Percentiles rank a stretch among this genome's conserved stretches.
Evolutionary conservation across 1,139 yeast species (phyloP).

Genomic region (Candida pseudoviswanathii): DNA sequence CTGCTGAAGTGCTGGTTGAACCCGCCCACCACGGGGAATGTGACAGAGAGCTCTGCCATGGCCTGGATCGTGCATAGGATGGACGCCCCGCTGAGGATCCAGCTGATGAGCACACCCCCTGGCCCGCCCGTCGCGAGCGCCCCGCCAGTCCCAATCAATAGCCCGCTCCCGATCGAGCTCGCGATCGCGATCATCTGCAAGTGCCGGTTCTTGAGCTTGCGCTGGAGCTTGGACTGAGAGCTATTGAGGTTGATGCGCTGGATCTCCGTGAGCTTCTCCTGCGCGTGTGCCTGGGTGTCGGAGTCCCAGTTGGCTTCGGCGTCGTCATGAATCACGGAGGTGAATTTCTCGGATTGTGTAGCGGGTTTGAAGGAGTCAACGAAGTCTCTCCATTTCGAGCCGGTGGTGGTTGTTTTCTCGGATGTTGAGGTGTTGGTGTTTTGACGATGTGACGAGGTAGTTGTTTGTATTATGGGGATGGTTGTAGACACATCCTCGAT

Average conservation of each 20-base stretch:
- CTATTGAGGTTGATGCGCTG: slow-evolving; percentile 39
- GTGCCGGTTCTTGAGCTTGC: slow-evolving; percentile 37
- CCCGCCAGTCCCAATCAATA: slow-evolving; percentile 33
- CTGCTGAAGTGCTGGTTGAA: slow-evolving; percentile 43
- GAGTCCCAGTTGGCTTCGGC: background rate
- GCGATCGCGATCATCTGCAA: slow-evolving; percentile 77
- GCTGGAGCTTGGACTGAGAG: slow-evolving; percentile 40
- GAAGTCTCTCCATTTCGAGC: slow-evolving; percentile 37
- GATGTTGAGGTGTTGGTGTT: background rate
- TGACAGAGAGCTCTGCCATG: slow-evolving; percentile 41
- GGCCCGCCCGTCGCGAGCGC: slow-evolving; percentile 63
- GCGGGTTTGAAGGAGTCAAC: slow-evolving; percentile 42
- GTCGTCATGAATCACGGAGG: slow-evolving; percentile 6
- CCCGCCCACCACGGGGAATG: slow-evolving; percentile 45
- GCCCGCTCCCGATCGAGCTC: slow-evolving; percentile 70
- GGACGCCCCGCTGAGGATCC: slow-evolving; percentile 29
- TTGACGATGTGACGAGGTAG: background rate
- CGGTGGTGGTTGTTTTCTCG: slow-evolving; percentile 3
- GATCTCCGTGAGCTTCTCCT: slow-evolving; percentile 29
- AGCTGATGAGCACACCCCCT: slow-evolving; percentile 63
- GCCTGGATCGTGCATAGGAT: slow-evolving; percentile 41
- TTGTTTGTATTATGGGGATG: background rate
- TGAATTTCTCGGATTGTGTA: slow-evolving; percentile 20
- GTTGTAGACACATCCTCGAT: background rate
- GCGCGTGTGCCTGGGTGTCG: slow-evolving; percentile 4